Evolutionary conservation across 2,329 filamentous ascomycete species (phyloP).

Genomic region (Pseudocercospora musae): DNA sequence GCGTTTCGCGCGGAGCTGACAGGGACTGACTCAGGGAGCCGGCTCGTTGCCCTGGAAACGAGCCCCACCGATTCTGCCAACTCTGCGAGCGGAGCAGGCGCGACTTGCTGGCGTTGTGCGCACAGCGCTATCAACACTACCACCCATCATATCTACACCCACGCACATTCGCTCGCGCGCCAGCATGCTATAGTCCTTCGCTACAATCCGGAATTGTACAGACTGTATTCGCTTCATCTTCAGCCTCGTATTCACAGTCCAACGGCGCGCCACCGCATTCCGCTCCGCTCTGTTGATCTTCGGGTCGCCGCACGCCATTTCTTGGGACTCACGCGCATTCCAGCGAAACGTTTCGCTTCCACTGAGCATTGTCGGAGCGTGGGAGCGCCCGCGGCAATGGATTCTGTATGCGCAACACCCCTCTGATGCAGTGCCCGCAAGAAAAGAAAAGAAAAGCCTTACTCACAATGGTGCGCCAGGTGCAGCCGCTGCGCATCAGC

Average conservation of each 20-base stretch:
- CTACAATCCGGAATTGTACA: conserved; percentile 1
- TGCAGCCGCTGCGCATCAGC: conserved; percentile 75
- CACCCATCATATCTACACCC: background rate
- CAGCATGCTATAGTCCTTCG: conserved; percentile 4
- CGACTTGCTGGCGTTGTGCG: background rate
- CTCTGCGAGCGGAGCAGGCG: background rate
- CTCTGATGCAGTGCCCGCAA: background rate
- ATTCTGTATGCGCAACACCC: conserved; percentile 18
- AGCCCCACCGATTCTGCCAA: background rate
- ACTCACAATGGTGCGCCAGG: conserved; percentile 43
- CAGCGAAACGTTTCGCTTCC: conserved; percentile 5
- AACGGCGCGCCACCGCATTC: conserved; percentile 20
- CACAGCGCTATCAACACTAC: background rate
- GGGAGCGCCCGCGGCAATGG: conserved; percentile 16
- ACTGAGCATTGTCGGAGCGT: conserved; percentile 13
- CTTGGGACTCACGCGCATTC: conserved; percentile 17
- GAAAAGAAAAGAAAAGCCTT: background rate
- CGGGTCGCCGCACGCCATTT: conserved; percentile 12
- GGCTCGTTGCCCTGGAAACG: background rate
- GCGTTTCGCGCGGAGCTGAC: background rate
- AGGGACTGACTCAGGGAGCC: no score
- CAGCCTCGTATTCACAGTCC: background rate
- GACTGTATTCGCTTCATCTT: conserved; percentile 9
- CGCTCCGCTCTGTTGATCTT: conserved; percentile 19
- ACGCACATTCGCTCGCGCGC: background rate